phyloP scores from a whole-genome alignment of 306 rosid genomes.

The Pterocarpus santalinus region DNA sequence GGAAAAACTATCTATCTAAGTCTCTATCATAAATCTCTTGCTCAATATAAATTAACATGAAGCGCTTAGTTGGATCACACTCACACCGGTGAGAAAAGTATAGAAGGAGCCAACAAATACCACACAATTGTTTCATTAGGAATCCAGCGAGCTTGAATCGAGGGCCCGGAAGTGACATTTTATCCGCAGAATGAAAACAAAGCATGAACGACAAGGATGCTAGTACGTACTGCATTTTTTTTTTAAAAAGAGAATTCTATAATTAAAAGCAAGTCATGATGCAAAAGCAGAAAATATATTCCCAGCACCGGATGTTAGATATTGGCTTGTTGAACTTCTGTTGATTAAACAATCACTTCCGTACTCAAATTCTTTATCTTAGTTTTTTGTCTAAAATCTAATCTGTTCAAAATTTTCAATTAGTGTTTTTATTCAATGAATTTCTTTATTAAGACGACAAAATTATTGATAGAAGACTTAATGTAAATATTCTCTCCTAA shows the following conservation, averaged over 20 bases:
- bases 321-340: conserved; percentile 2
- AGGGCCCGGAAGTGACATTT: neutral
- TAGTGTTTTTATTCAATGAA: too few relatives aligned
- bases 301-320: neutral
- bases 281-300: conserved; percentile 5
- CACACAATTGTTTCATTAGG: conserved; percentile 17
- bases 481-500: too few relatives aligned
- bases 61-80: too few relatives aligned
- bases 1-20: too few relatives aligned
- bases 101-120: conserved; percentile 11
- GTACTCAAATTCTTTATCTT: too few relatives aligned
- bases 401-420: too few relatives aligned
- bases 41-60: too few relatives aligned
- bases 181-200: neutral
- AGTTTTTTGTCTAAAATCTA: neutral
- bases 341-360: neutral
- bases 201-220: neutral
- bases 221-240: neutral
- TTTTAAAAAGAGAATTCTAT: neutral
- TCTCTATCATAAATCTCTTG: too few relatives aligned
- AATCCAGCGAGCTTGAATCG: neutral
- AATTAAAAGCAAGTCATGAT: neutral
- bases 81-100: neutral
- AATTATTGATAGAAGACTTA: too few relatives aligned
- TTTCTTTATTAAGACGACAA: too few relatives aligned